These are phyloP conservation scores for Scutellospora calospora DNA, from an alignment of 371 early-diverging fungal species.

Conservation along the genomic window DNA sequence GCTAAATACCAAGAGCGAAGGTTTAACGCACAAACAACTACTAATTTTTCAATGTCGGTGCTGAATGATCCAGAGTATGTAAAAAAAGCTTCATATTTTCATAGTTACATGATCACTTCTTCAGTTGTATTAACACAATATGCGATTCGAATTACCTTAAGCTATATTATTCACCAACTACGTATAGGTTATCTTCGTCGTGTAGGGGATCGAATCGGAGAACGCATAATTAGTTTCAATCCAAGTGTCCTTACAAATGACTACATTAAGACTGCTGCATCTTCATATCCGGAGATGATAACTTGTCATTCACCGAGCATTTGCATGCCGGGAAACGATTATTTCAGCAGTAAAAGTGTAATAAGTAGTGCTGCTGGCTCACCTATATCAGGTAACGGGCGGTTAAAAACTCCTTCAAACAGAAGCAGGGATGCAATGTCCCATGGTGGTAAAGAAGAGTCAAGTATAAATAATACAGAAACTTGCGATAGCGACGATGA, in stretches of 20 bases:
- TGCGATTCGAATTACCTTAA: background rate
- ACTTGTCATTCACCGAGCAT: conserved; percentile 71
- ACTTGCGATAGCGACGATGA: conserved; percentile 60
- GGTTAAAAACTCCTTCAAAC: background rate
- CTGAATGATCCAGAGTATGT: conserved; percentile 45
- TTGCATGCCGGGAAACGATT: conserved; percentile 30
- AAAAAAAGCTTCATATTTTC: background rate
- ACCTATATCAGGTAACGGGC: background rate
- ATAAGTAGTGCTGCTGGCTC: conserved; percentile 6
- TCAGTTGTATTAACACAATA: background rate
- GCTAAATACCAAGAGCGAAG: background rate
- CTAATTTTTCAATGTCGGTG: conserved; percentile 39
- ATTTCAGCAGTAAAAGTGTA: conserved; percentile 7
- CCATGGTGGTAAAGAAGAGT: background rate
- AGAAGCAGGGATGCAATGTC: background rate
- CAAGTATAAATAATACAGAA: background rate
- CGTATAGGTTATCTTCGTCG: conserved; percentile 77
- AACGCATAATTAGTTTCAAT: conserved; percentile 76
- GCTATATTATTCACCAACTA: conserved; percentile 77
- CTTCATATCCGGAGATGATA: conserved; percentile 77
- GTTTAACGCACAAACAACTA: conserved; percentile 7
- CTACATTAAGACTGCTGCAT: conserved; percentile 78
- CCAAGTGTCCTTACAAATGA: conserved; percentile 74
- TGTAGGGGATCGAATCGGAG: conserved; percentile 74
- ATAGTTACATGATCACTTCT: background rate